These are phyloP conservation scores for Kwoniella dejecticola DNA, from an alignment of 768 basidiomycete genomes.

Conservation along the genomic window DNA sequence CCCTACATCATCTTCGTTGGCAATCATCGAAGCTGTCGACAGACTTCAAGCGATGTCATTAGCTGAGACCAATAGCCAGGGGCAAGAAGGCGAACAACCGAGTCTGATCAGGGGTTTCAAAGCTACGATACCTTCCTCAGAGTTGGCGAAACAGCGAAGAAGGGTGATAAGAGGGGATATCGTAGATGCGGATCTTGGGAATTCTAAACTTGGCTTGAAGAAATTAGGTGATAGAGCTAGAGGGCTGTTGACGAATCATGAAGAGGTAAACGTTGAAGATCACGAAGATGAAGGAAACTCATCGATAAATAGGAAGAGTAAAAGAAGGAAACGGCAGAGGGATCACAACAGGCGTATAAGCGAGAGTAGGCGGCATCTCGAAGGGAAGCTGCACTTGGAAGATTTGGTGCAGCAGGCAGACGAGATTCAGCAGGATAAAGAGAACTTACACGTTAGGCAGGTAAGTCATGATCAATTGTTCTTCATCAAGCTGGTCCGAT, in stretches of 20 bases:
- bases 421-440: constrained; percentile 88
- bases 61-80: neutral
- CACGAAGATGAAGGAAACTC: constrained; percentile 67
- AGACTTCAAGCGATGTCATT: constrained; percentile 39
- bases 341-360: constrained; percentile 50
- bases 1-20: constrained; percentile 50
- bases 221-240: constrained; percentile 75
- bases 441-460: constrained; percentile 84
- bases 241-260: constrained; percentile 65
- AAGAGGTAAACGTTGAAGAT: constrained; percentile 59
- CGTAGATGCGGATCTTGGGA: constrained; percentile 59
- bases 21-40: constrained; percentile 54
- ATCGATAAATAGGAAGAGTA: constrained; percentile 61
- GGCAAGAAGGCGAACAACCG: constrained; percentile 27
- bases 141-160: constrained; percentile 72
- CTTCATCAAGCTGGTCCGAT: neutral
- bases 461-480: constrained; percentile 59
- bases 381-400: constrained; percentile 75
- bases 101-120: constrained; percentile 82
- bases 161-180: constrained; percentile 67
- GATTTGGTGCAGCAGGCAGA: constrained; percentile 79
- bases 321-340: constrained; percentile 56
- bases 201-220: constrained; percentile 74
- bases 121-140: constrained; percentile 89
- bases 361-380: constrained; percentile 58